phyloP scores from a whole-genome alignment of 495 filamentous ascomycete species.

The Penicillium alfredii region DNA sequence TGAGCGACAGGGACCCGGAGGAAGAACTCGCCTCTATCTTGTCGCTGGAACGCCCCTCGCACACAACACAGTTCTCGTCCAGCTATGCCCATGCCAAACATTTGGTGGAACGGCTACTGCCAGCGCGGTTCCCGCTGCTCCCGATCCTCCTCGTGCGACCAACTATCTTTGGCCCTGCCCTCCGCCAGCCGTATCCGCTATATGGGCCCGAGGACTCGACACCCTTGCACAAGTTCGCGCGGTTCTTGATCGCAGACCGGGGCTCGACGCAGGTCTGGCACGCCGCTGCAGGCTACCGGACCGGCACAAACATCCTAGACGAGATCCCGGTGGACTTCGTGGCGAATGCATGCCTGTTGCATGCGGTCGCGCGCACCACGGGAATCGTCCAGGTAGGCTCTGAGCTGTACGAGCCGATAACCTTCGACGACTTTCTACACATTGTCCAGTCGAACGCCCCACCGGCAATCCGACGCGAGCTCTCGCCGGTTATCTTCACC shows the following conservation, averaged over 20 bases:
- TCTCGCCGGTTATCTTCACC: constrained; percentile 27
- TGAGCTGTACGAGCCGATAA: constrained; percentile 25
- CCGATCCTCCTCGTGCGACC: constrained; percentile 35
- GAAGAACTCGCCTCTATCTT: constrained; percentile 30
- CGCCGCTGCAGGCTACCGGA: constrained; percentile 25
- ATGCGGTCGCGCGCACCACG: constrained; percentile 28
- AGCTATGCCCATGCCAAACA: constrained; percentile 37
- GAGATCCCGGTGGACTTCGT: constrained; percentile 40
- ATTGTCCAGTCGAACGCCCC: constrained; percentile 17
- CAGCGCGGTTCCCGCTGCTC: constrained; percentile 23
- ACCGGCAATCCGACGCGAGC: constrained; percentile 13
- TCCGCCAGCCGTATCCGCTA: constrained; percentile 32
- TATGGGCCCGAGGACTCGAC: constrained; percentile 33
- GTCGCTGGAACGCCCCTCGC: constrained; percentile 11
- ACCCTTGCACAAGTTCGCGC: constrained; percentile 32
- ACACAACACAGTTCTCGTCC: constrained; percentile 25
- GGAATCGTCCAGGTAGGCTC: constrained; percentile 33
- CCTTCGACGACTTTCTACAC: constrained; percentile 26
- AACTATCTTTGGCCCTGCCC: constrained; percentile 36
- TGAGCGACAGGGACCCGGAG: constrained; percentile 27
- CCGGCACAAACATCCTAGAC: constrained; percentile 31
- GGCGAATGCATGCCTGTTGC: constrained; percentile 34
- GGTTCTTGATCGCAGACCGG: constrained; percentile 22
- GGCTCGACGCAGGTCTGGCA: constrained; percentile 31
- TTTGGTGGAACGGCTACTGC: constrained; percentile 33